Percentiles rank a stretch among this genome's conserved stretches.
These are phyloP conservation scores for Albugo candida DNA, from an alignment of 352 stramenopile species.

Conservation along the genomic window DNA sequence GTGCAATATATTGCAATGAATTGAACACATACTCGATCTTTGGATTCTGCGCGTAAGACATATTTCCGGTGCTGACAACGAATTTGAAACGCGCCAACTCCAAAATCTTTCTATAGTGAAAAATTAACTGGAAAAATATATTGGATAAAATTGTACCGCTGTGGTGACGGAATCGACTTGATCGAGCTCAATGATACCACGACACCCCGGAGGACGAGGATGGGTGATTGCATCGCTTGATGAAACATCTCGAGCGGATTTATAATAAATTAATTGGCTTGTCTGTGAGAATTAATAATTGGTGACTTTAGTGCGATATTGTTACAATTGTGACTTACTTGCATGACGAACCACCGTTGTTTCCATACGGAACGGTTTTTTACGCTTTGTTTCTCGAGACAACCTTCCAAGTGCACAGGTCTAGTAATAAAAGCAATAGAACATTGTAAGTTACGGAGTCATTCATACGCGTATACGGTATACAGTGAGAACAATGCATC, in stretches of 20 bases:
- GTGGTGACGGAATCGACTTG: slow-evolving; percentile 71
- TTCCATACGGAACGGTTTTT: slow-evolving; percentile 50
- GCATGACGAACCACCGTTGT: slow-evolving; percentile 72
- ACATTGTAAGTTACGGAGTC: too few relatives aligned
- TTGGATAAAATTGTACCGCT: slow-evolving; percentile 24
- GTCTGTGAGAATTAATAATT: too few relatives aligned
- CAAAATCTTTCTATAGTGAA: slow-evolving; percentile 55
- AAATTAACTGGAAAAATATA: background rate
- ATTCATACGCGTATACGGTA: too few relatives aligned
- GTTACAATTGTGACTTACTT: slow-evolving; percentile 12
- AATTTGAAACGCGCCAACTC: slow-evolving; percentile 64
- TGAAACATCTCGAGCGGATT: slow-evolving; percentile 23
- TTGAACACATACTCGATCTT: slow-evolving; percentile 37
- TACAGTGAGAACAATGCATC: too few relatives aligned
- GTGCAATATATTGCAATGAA: background rate
- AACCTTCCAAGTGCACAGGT: slow-evolving; percentile 52
- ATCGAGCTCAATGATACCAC: slow-evolving; percentile 58
- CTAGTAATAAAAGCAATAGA: slow-evolving; percentile 6
- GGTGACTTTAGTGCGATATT: too few relatives aligned
- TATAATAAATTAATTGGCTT: slow-evolving; percentile 71
- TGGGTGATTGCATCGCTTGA: slow-evolving; percentile 18
- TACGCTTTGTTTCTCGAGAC: slow-evolving; percentile 32
- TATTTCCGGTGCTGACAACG: slow-evolving; percentile 53
- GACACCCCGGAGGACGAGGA: slow-evolving; percentile 31
- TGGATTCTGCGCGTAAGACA: slow-evolving; percentile 57